A percentile compares a stretch with the other conserved stretches of the same genome.
phyloP scores from a whole-genome alignment of 495 filamentous ascomycete species.

The Echria macrotheca region DNA sequence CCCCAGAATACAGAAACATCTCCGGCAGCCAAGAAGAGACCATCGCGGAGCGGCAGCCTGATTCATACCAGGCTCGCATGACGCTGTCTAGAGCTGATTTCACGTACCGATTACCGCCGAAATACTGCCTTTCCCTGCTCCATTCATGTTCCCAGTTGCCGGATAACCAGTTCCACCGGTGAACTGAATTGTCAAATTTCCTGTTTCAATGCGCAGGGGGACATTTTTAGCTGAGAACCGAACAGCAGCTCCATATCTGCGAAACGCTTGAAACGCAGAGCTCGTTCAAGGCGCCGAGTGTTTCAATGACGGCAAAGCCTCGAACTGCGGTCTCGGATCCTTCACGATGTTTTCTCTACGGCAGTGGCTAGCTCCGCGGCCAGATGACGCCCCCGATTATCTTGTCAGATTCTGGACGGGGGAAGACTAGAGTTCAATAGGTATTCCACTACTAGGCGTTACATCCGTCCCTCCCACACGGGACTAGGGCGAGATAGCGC shows the following conservation, averaged over 20 bases:
- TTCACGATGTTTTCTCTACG: too few species aligned
- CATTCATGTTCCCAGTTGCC: background rate
- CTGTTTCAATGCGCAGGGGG: constrained; percentile 5
- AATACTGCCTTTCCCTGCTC: constrained; percentile 4
- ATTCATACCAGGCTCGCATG: background rate
- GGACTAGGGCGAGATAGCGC: background rate
- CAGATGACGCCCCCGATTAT: background rate
- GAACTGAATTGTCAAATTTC: background rate
- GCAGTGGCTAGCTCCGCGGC: background rate
- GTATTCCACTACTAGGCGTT: constrained; percentile 5
- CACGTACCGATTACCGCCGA: constrained; percentile 7
- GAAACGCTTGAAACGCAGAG: too few species aligned
- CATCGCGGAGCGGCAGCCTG: constrained; percentile 5
- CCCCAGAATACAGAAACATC: constrained; percentile 8
- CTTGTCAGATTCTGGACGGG: background rate
- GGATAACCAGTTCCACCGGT: background rate
- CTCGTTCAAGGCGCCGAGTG: too few species aligned
- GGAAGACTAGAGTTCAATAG: too few species aligned
- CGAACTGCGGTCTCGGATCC: too few species aligned
- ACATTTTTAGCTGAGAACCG: too few species aligned
- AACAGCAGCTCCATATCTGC: too few species aligned
- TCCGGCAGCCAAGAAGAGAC: constrained; percentile 4
- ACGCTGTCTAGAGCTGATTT: background rate
- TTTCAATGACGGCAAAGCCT: too few species aligned
- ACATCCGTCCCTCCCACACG: constrained; percentile 11